These are phyloP conservation scores for Puya raimondii DNA, from an alignment of 176 grass and related monocot genomes.

Conservation along the genomic window DNA sequence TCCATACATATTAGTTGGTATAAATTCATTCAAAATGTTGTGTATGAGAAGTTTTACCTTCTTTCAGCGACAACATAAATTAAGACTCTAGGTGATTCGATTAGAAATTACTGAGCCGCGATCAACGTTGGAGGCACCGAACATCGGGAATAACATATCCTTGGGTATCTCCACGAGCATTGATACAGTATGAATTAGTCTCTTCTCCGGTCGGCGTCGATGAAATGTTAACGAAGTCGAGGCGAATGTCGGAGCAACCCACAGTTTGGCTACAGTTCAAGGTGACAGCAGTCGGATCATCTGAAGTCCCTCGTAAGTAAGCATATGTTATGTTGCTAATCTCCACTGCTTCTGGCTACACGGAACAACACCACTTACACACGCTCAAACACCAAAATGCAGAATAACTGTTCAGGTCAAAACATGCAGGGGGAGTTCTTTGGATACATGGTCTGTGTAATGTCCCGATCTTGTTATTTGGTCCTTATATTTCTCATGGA, in stretches of 20 bases:
- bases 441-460: too few relatives aligned
- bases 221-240: neutral
- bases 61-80: neutral
- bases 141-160: neutral
- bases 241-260: neutral
- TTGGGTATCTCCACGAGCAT: neutral
- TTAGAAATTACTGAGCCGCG: neutral
- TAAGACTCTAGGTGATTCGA: neutral
- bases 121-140: neutral
- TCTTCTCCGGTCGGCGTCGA: neutral
- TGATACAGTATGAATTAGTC: neutral
- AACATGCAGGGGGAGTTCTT: too few relatives aligned
- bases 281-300: neutral
- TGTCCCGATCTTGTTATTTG: too few relatives aligned
- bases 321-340: neutral
- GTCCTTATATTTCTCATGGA: too few relatives aligned
- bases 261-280: conserved; percentile 3
- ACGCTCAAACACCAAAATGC: neutral
- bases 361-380: neutral
- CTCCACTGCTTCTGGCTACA: neutral
- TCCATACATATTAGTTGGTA: too few relatives aligned
- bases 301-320: neutral
- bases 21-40: too few relatives aligned
- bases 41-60: too few relatives aligned
- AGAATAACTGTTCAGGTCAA: neutral